Percentiles rank a stretch among this genome's conserved stretches.
Evolutionary conservation across 2,329 filamentous ascomycete genomes (phyloP).

Genomic region (Talaromyces sp.): DNA sequence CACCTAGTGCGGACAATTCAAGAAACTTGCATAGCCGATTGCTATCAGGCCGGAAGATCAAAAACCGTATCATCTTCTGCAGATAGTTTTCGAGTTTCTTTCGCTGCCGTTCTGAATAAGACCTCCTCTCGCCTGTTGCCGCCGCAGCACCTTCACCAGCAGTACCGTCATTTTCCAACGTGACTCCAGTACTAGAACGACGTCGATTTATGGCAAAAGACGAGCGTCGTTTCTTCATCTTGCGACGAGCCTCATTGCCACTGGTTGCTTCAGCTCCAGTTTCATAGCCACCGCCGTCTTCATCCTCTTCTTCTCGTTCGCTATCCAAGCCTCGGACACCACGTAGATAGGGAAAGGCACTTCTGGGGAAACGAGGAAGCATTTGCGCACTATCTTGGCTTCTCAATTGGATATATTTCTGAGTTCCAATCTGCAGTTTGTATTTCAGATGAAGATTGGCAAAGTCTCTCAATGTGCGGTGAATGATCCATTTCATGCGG

Average conservation of each 20-base stretch:
- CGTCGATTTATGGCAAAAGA: slow-evolving; percentile 59
- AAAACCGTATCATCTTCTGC: slow-evolving; percentile 89
- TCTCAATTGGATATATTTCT: slow-evolving; percentile 73
- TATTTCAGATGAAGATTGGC: slow-evolving; percentile 91
- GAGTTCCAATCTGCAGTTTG: slow-evolving; percentile 79
- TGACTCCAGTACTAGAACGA: slow-evolving; percentile 53
- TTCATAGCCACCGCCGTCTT: slow-evolving; percentile 47
- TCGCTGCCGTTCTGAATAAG: slow-evolving; percentile 78
- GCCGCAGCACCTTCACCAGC: slow-evolving; percentile 40
- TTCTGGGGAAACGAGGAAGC: slow-evolving; percentile 85
- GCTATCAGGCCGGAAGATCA: slow-evolving; percentile 95
- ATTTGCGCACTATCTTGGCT: slow-evolving; percentile 69
- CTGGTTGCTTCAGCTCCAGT: slow-evolving; percentile 64
- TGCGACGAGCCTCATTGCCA: slow-evolving; percentile 62
- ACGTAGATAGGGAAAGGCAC: slow-evolving; percentile 84
- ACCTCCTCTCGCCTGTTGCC: slow-evolving; percentile 49
- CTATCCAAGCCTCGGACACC: slow-evolving; percentile 76
- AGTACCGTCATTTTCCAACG: slow-evolving; percentile 40
- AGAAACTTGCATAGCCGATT: slow-evolving; percentile 95
- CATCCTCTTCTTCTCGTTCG: slow-evolving; percentile 70
- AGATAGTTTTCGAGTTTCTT: slow-evolving; percentile 86
- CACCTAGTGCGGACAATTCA: slow-evolving; percentile 88
- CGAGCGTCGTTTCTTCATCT: slow-evolving; percentile 53
- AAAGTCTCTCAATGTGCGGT: slow-evolving; percentile 83
- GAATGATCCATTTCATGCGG: slow-evolving; percentile 93